Conservation (phyloP, 768 basidiomycete genomes). For the Galerina marginata region DNA sequence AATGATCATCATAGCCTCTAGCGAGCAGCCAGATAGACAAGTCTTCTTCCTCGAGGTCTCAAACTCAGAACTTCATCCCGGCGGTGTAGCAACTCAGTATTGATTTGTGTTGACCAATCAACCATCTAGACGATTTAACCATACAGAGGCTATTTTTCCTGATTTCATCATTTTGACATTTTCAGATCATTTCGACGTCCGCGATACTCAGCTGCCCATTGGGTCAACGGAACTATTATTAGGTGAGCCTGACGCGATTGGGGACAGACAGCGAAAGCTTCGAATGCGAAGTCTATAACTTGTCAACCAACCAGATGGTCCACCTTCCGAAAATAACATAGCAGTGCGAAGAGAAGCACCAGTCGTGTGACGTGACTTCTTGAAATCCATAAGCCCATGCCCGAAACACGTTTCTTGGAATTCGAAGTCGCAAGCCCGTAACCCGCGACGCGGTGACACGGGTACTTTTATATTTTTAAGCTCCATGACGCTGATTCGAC, state of each 20-base stretch:
- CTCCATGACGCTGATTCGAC: slow-evolving; percentile 3
- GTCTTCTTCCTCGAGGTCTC: not conserved
- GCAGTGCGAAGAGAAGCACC: slow-evolving; percentile 26
- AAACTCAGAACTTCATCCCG: not conserved
- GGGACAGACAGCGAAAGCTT: slow-evolving; percentile 8
- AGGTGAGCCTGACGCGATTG: slow-evolving; percentile 11
- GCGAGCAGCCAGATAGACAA: not conserved
- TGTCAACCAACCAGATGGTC: slow-evolving; percentile 17
- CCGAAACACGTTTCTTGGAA: slow-evolving; percentile 20
- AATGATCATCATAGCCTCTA: slow-evolving; percentile 6
- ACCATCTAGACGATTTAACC: slow-evolving; percentile 9
- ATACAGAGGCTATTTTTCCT: slow-evolving; percentile 15
- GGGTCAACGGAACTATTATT: slow-evolving; percentile 11
- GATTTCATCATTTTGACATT: slow-evolving; percentile 10
- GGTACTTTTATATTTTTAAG: not conserved
- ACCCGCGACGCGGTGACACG: slow-evolving; percentile 13
- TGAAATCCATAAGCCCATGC: slow-evolving; percentile 2
- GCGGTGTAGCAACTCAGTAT: not conserved
- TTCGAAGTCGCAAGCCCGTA: slow-evolving; percentile 12
- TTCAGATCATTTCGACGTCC: slow-evolving; percentile 11
- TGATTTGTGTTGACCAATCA: slow-evolving; percentile 13
- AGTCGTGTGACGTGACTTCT: slow-evolving; percentile 18
- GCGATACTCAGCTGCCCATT: slow-evolving; percentile 11
- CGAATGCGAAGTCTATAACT: slow-evolving; percentile 19
- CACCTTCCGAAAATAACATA: slow-evolving; percentile 22